Evolutionary conservation across 805 yeast species (phyloP).

Genomic region (Zygoascus ofunaensis): DNA sequence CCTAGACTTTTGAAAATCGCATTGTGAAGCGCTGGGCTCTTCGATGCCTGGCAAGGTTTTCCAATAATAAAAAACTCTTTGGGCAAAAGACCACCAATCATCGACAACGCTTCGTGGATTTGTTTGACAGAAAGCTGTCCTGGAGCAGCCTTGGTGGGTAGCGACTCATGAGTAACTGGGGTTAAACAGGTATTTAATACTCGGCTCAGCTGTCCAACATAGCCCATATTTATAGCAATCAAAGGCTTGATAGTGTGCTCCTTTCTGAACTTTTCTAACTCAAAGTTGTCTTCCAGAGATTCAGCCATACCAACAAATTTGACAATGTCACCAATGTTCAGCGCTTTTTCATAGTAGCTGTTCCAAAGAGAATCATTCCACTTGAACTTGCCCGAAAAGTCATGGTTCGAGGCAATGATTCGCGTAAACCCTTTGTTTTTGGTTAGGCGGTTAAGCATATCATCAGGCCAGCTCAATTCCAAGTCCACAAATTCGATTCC

Average conservation of each 20-base stretch:
- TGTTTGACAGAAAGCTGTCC: constrained; percentile 65
- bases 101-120: constrained; percentile 47
- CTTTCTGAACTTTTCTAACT: constrained; percentile 59
- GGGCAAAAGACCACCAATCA: constrained; percentile 53
- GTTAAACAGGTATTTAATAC: constrained; percentile 68
- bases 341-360: constrained; percentile 58
- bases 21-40: constrained; percentile 82
- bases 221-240: constrained; percentile 78
- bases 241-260: constrained; percentile 51
- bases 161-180: constrained; percentile 67
- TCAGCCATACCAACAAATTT: constrained; percentile 78
- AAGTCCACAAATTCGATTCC: constrained; percentile 79
- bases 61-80: constrained; percentile 71
- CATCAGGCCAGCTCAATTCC: constrained; percentile 60
- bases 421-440: constrained; percentile 50
- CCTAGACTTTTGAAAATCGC: constrained; percentile 68
- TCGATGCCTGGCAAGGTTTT: constrained; percentile 72
- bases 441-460: constrained; percentile 43
- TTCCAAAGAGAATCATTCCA: constrained; percentile 75
- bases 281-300: constrained; percentile 55
- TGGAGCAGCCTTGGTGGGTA: constrained; percentile 68
- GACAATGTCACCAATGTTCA: constrained; percentile 56
- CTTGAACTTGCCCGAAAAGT: constrained; percentile 47
- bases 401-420: constrained; percentile 79
- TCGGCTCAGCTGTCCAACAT: constrained; percentile 65